Evolutionary conservation across 495 filamentous ascomycete genomes (phyloP), one percentile per base, ranked within the genome.

Genomic region (Bathelium albidoporum): DNA sequence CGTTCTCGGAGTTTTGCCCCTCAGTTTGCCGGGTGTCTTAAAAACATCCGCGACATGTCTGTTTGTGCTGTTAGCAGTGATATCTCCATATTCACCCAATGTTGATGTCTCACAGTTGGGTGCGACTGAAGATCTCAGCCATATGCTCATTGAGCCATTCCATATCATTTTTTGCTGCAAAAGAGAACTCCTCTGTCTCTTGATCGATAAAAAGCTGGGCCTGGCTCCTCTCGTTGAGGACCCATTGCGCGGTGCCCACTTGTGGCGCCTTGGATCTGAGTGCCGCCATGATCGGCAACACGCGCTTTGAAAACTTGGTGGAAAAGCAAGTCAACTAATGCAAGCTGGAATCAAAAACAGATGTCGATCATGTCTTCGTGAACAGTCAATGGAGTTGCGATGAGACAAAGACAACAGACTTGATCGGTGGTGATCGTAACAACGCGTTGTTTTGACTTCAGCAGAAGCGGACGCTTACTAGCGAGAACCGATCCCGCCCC

Each of bases 11-110:
- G 94, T 97, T 77, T 95, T 97, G 62, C 92, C 94, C 65, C 91
- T 84, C 76, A 96, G 76, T 67, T 95, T 97, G 26, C 91, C 93
- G 1, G 94, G 94, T 3, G 94, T 97, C 70, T 98, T 98, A 77
- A 97, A 96, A 1, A 92, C 83, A 66, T 97, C 95, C 32, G 89
- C 81, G 61, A 97, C 86, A 73, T 91, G 92, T 58, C 89, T 92
- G 68, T 34, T 31, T 45, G 0, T 34, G 7, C 12, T 18, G 7
- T 58, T 63, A 22, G 52, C 12, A 36, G 22, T 18, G 10, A 55
- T n/a, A 2, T 52, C 39, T 14, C 1, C 14, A 0, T 11, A 36
- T 9, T 7, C 12, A 4, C 16, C 5, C 20, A 18, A 7, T 2
- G 31, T 59, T 24, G 55, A 32, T 26, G 31, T 14, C 86, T 69